Evolutionary conservation across 2,329 filamentous ascomycete genomes (phyloP), one percentile per base, ranked within the genome.

Genomic region (Biscogniauxia sp.): DNA sequence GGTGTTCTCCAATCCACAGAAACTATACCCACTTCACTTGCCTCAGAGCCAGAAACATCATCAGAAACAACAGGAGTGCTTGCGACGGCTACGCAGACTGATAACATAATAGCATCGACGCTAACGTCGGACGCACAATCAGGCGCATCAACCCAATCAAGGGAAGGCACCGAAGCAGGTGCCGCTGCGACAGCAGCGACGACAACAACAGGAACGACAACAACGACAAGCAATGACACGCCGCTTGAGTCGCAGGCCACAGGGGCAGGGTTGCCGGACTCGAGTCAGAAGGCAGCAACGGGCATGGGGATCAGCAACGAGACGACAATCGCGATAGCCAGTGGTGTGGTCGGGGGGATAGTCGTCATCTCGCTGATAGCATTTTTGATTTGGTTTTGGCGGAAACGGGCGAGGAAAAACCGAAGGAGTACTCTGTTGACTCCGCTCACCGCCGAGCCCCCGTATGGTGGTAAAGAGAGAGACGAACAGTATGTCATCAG

Each of bases 331-430:
- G 78, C 79, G 5, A 76, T 86, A 51, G 81, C 81, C 1, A 83
- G 80, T 9, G 80, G 82, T 49, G 79, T 84, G 2, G 71, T 84
- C 4, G 84, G 83, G 26, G 79, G 79, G 3, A 69, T 83, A 1
- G 77, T 80, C 0, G 73, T 77, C n/a, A 64, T 82, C 41, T 76
- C 77, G 3, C 60, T 85, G 17, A 66, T 84, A 20, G 77, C 74
- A 0, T 77, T 85, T 50, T 62, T 84, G 2, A 65, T 84, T 9
- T 86, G 82, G 82, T 76, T 82, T 63, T 79, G 78, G 76, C 74
- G 78, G 54, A 80, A 80, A 63, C 76, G 77, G 51, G 63, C 71
- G 56, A 66, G 75, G 53, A 74, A 75, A 65, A 78, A 75, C 67
- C 77, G 80, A 45, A 77, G 79, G 59, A 82, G 77, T 70, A 81